Percentiles rank a stretch among this genome's conserved stretches.
These are phyloP conservation scores for Monosporozyma servazzii DNA, from an alignment of 805 yeast species.

Conservation along the genomic window DNA sequence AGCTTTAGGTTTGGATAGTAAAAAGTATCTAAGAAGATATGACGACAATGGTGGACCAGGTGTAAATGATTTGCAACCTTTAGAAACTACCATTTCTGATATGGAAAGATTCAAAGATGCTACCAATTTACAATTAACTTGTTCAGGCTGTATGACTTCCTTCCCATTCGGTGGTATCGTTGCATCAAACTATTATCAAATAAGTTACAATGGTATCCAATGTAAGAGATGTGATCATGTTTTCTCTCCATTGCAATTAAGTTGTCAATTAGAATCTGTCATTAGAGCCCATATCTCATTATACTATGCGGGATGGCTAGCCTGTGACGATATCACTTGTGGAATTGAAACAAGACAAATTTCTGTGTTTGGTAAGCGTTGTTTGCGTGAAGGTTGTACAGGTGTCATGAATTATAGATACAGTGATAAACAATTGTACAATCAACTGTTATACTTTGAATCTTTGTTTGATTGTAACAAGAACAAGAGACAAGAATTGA, in stretches of 20 bases:
- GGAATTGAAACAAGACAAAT: conserved; percentile 73
- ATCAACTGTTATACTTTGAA: conserved; percentile 72
- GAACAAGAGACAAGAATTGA: conserved; percentile 49
- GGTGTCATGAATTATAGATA: conserved; percentile 77
- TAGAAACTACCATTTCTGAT: conserved; percentile 75
- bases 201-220: conserved; percentile 60
- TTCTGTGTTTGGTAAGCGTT: conserved; percentile 80
- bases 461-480: conserved; percentile 76
- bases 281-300: conserved; percentile 60
- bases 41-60: conserved; percentile 21
- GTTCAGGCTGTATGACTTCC: conserved; percentile 47
- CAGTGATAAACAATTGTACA: conserved; percentile 71
- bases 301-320: conserved; percentile 81
- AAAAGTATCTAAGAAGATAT: conserved; percentile 41
- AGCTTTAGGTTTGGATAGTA: conserved; percentile 68
- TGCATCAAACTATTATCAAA: conserved; percentile 48
- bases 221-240: conserved; percentile 53
- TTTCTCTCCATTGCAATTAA: conserved; percentile 46
- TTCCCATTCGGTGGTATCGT: conserved; percentile 72
- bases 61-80: conserved; percentile 48
- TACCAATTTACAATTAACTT: conserved; percentile 44
- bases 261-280: conserved; percentile 65
- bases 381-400: conserved; percentile 52
- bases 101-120: conserved; percentile 70
- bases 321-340: conserved; percentile 81